These are phyloP conservation scores for Aureobasidium namibiae DNA, from an alignment of 2,329 filamentous ascomycete genomes.

Conservation along the genomic window DNA sequence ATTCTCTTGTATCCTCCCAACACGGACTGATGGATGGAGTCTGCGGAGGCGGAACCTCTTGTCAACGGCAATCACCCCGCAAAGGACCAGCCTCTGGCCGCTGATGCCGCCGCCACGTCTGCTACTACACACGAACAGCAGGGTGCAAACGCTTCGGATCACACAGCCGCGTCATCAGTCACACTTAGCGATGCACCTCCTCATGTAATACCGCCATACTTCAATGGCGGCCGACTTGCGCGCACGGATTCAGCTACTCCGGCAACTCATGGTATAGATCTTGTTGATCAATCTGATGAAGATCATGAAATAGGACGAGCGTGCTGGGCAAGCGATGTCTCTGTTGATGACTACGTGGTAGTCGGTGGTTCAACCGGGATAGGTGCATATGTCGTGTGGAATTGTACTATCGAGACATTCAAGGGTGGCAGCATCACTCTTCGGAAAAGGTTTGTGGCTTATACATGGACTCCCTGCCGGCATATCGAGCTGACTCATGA, in stretches of 20 bases:
- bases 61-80: conserved; percentile 13
- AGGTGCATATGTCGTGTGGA: conserved; percentile 95
- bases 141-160: background rate
- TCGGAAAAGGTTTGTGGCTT: conserved; percentile 41
- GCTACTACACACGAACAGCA: conserved; percentile 2
- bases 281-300: conserved; percentile 58
- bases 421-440: conserved; percentile 41
- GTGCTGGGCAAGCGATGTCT: conserved; percentile 55
- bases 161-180: conserved; percentile 1
- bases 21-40: conserved; percentile 13
- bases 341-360: conserved; percentile 54
- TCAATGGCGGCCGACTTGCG: conserved; percentile 32
- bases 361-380: conserved; percentile 51
- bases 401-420: conserved; percentile 77
- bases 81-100: conserved; percentile 8
- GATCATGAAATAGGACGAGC: conserved; percentile 47
- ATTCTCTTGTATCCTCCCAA: background rate
- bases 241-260: conserved; percentile 26
- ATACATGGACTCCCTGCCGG: background rate
- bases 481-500: background rate
- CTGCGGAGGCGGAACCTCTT: conserved; percentile 12
- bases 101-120: conserved; percentile 6
- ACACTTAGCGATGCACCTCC: background rate
- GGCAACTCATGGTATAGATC: conserved; percentile 39
- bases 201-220: conserved; percentile 35